Percentiles rank a stretch among this genome's conserved stretches.
phyloP scores from a whole-genome alignment of 2,329 filamentous ascomycete genomes.

The Alternaria alternata region DNA sequence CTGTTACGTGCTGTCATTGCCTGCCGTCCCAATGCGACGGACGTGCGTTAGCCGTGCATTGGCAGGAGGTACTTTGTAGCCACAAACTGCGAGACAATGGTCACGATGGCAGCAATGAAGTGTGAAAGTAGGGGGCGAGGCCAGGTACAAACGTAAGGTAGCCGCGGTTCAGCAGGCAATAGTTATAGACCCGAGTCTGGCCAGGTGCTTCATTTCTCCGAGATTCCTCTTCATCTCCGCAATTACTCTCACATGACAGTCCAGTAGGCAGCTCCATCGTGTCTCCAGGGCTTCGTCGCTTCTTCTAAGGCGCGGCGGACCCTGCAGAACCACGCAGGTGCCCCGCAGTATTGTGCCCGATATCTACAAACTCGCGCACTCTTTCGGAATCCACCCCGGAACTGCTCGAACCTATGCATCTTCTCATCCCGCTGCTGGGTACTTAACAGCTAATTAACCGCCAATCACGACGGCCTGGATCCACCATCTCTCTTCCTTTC shows the following conservation, averaged over 20 bases:
- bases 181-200: neutral
- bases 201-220: slow-evolving; percentile 16
- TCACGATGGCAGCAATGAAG: slow-evolving; percentile 15
- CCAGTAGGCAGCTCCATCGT: slow-evolving; percentile 11
- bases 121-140: slow-evolving; percentile 5
- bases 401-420: slow-evolving; percentile 18
- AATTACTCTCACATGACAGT: slow-evolving; percentile 13
- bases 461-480: slow-evolving; percentile 28
- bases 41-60: slow-evolving; percentile 19
- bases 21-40: slow-evolving; percentile 9
- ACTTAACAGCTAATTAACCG: slow-evolving; percentile 27
- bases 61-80: neutral
- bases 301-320: slow-evolving; percentile 22
- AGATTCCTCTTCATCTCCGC: slow-evolving; percentile 10
- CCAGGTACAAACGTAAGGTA: neutral
- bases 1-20: slow-evolving; percentile 22
- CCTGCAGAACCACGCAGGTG: slow-evolving; percentile 28
- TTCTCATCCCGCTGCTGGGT: slow-evolving; percentile 26
- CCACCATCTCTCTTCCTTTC: slow-evolving; percentile 4
- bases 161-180: neutral
- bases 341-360: slow-evolving; percentile 27
- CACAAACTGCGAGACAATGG: slow-evolving; percentile 3
- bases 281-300: slow-evolving; percentile 12
- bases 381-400: slow-evolving; percentile 27
- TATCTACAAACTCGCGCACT: neutral